Evolutionary conservation across 495 filamentous ascomycete genomes (phyloP), one percentile per base, ranked within the genome.

Genomic region (Copromyces sp.): DNA sequence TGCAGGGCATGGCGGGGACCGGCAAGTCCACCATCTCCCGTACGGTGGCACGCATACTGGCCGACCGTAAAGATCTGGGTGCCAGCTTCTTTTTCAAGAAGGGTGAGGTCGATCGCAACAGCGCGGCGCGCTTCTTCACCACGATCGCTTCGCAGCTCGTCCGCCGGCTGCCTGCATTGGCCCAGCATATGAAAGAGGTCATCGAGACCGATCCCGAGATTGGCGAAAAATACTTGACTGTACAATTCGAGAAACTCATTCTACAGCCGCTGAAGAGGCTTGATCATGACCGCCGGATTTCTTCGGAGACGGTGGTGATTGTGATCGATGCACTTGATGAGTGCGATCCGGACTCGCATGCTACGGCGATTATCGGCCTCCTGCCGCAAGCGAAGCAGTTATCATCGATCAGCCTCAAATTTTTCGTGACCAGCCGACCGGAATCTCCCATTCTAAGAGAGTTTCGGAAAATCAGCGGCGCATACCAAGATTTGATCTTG

Each of bases 261-360:
- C 71, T 83, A 69, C 20, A 80, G 59, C 84, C 83, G 17, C 72
- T 86, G 3, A 20, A 47, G 11, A 70, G 70, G 9, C 59, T 71
- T 9, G 12, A 24, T 29, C 32, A 37, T 40, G 17, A 40, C 39
- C 41, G 14, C 11, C 3, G n/a, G 14, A 24, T 38, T 38, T 16
- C 37, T 4, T 40, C 39, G 11, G 32, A 45, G 29, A 71, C 75
- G 16, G 24, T 80, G 4, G 70, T 84, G 32, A 77, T 88, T 12
- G 80, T 87, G 12, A 77, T 88, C n/a, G 85, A 88, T 72, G 85
- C 85, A 53, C 77, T 88, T 35, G 85, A 87, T 68, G 83, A 88
- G 73, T 87, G 82, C 71, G 81, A 83, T 1, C 41, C 73, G 20
- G 80, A 84, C 24, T 68, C 79, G 40, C 80, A 85, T 72, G 73